Conservation (phyloP, 805 yeast species). For the Maudiozyma turicensis region DNA sequence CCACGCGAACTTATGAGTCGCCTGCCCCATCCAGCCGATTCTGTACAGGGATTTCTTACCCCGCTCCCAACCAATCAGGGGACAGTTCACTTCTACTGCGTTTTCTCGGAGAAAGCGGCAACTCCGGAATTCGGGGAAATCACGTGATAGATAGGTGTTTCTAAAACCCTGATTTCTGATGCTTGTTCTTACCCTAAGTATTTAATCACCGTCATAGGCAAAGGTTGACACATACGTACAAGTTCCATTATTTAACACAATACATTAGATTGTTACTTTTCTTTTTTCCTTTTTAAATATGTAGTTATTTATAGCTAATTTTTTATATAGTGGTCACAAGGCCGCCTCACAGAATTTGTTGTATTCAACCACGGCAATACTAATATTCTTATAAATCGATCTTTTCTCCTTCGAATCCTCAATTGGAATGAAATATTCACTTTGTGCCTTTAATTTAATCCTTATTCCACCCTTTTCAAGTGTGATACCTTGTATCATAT, state of each 20-base stretch:
- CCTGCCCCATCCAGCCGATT: no score
- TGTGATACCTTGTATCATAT: slow-evolving; percentile 57
- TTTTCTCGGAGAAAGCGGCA: background rate
- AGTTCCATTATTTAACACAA: no score
- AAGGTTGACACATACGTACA: no score
- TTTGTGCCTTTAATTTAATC: slow-evolving; percentile 47
- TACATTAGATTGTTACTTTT: no score
- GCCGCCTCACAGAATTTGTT: slow-evolving; percentile 58
- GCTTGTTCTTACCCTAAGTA: no score
- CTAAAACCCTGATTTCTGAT: no score
- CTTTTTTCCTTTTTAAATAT: background rate
- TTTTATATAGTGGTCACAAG: slow-evolving; percentile 12
- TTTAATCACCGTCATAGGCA: no score
- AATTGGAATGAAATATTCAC: slow-evolving; percentile 74
- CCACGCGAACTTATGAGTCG: no score
- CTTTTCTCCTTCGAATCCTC: slow-evolving; percentile 54
- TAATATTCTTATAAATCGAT: slow-evolving; percentile 62
- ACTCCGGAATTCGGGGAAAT: background rate
- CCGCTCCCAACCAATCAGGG: background rate
- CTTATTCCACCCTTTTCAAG: slow-evolving; percentile 73
- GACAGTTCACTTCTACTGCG: background rate
- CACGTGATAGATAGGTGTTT: background rate
- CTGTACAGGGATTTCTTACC: no score
- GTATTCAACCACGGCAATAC: slow-evolving; percentile 70
- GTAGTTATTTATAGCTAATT: background rate